phyloP scores from a whole-genome alignment of 768 basidiomycete genomes.

The Leucocoprinus sp. region DNA sequence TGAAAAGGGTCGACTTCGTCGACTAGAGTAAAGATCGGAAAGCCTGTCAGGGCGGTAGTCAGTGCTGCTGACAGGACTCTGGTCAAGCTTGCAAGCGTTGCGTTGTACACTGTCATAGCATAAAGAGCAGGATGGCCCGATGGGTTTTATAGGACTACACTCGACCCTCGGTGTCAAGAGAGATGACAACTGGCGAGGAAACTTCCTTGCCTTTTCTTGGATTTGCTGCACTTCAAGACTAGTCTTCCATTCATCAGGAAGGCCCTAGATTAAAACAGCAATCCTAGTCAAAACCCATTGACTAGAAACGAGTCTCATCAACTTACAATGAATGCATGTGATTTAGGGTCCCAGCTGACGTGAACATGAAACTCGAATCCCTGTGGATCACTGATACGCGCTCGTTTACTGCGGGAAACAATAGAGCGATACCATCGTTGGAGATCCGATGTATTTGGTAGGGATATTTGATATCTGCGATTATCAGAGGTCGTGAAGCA shows the following conservation, averaged over 20 bases:
- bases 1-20: conserved; percentile 7
- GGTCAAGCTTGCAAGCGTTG: conserved; percentile 11
- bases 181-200: background rate
- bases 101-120: conserved; percentile 9
- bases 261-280: background rate
- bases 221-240: conserved; percentile 3
- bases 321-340: conserved; percentile 8
- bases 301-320: background rate
- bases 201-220: background rate
- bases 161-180: background rate
- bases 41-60: no score
- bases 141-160: conserved; percentile 3
- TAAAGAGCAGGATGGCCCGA: conserved; percentile 3
- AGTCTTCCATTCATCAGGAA: conserved; percentile 11
- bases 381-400: conserved; percentile 3
- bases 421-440: conserved; percentile 4
- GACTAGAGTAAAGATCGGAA: background rate
- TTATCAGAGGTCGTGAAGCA: conserved; percentile 7
- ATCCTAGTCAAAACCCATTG: background rate
- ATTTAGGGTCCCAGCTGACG: conserved; percentile 7
- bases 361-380: conserved; percentile 11
- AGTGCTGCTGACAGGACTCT: background rate
- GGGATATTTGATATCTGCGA: conserved; percentile 10
- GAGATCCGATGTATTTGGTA: conserved; percentile 11
- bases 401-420: conserved; percentile 7